phyloP scores from a whole-genome alignment of 2,329 filamentous ascomycete species.

The Ascochyta fabae region DNA sequence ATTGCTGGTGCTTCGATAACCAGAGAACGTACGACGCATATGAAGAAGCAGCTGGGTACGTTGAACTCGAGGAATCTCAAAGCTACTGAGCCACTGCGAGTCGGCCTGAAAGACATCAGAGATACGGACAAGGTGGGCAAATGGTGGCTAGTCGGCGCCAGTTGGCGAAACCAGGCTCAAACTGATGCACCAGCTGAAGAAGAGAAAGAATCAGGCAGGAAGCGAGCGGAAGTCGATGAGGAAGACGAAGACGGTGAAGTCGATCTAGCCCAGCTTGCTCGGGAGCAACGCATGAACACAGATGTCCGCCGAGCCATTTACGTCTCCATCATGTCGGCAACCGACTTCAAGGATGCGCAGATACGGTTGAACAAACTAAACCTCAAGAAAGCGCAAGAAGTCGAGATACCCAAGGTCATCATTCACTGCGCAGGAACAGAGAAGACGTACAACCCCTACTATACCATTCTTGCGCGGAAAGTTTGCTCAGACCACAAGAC shows the following conservation, averaged over 20 bases:
- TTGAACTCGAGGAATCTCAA: conserved; percentile 74
- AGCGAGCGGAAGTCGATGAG: conserved; percentile 14
- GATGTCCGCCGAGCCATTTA: conserved; percentile 91
- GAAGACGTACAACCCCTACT: conserved; percentile 88
- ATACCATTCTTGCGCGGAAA: conserved; percentile 80
- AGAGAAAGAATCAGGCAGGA: conserved; percentile 35
- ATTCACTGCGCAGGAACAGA: conserved; percentile 87
- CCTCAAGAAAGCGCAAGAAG: conserved; percentile 83
- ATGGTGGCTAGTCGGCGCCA: conserved; percentile 99
- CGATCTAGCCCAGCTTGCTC: conserved; percentile 76
- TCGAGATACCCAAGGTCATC: conserved; percentile 85
- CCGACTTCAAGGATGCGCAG: conserved; percentile 83
- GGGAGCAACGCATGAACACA: conserved; percentile 84
- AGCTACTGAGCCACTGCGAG: conserved; percentile 79
- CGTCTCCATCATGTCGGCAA: conserved; percentile 83
- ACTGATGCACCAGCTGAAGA: conserved; percentile 48
- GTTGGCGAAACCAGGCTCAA: conserved; percentile 66
- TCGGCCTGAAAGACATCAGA: conserved; percentile 81
- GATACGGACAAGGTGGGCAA: conserved; percentile 87
- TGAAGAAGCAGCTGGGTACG: conserved; percentile 85
- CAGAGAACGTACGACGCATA: conserved; percentile 82
- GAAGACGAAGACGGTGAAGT: conserved; percentile 51
- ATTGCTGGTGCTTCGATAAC: conserved; percentile 73
- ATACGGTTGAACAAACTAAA: conserved; percentile 79
- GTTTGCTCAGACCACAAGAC: conserved; percentile 78